Evolutionary conservation across 352 stramenopile species (phyloP).

Genomic region (Pythium utonaiense): DNA sequence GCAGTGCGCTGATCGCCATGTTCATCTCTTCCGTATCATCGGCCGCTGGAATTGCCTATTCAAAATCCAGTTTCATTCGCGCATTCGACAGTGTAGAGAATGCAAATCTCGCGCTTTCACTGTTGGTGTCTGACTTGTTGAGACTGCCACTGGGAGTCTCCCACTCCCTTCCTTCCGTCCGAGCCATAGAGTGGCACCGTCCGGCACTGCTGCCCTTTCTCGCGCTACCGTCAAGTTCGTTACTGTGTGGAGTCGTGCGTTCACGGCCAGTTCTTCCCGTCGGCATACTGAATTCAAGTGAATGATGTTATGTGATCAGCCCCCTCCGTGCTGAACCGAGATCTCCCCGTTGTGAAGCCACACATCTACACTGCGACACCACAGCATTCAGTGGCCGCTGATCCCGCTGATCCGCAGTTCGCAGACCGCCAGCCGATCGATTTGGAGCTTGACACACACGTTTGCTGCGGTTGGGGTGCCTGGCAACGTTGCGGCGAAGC

Average conservation of each 20-base stretch:
- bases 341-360: not conserved
- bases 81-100: no score
- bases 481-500: not conserved
- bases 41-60: no score
- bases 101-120: not conserved
- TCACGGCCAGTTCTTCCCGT: conserved; percentile 4
- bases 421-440: not conserved
- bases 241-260: not conserved
- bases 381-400: not conserved
- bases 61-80: not conserved
- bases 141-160: not conserved
- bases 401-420: conserved; percentile 1
- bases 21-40: no score
- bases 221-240: not conserved
- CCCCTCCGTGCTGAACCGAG: not conserved
- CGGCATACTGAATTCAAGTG: conserved; percentile 9
- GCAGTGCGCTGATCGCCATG: no score
- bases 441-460: not conserved
- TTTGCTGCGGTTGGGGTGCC: no score
- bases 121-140: not conserved
- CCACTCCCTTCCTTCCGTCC: no score
- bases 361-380: not conserved
- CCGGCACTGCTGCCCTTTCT: not conserved
- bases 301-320: conserved; percentile 15
- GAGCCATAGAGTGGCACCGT: not conserved